Conservation (phyloP, 1,139 yeast species). For the Scheffersomyces cryptocercus region DNA sequence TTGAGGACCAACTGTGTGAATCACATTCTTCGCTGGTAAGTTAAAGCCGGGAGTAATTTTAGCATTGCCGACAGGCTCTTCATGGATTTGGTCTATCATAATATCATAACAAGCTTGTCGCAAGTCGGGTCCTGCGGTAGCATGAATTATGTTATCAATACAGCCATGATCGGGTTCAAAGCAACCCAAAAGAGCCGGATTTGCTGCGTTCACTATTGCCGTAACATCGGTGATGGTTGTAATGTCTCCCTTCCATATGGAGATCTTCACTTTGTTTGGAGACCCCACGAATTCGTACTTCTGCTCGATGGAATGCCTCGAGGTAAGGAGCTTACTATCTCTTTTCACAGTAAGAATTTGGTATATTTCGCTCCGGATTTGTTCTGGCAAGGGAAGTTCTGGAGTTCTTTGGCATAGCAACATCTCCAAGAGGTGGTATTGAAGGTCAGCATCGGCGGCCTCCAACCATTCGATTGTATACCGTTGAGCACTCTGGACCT, state of each 20-base stretch:
- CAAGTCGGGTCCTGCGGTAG: conserved; percentile 4
- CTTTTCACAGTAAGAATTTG: neutral
- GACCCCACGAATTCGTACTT: neutral
- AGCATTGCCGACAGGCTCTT: conserved; percentile 3
- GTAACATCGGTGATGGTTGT: conserved; percentile 3
- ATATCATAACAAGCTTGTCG: conserved; percentile 1
- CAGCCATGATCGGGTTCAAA: conserved; percentile 5
- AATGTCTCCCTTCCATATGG: conserved; percentile 5
- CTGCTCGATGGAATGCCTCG: neutral
- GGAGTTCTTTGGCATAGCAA: neutral
- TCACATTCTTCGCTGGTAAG: conserved; percentile 1
- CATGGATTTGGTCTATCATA: conserved; percentile 2
- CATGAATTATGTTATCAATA: conserved; percentile 5
- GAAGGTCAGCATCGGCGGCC: neutral
- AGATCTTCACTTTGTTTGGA: neutral
- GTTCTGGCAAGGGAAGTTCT: neutral
- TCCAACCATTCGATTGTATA: neutral
- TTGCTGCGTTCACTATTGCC: conserved; percentile 6
- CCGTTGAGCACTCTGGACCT: neutral
- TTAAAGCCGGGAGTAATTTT: conserved; percentile 4
- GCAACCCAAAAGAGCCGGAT: conserved; percentile 3
- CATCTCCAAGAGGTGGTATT: neutral
- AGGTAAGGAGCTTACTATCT: neutral
- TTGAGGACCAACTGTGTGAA: conserved; percentile 5
- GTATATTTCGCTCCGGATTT: neutral